Conservation (phyloP, 352 stramenopile species). For the Blastocystis sp. region DNA sequence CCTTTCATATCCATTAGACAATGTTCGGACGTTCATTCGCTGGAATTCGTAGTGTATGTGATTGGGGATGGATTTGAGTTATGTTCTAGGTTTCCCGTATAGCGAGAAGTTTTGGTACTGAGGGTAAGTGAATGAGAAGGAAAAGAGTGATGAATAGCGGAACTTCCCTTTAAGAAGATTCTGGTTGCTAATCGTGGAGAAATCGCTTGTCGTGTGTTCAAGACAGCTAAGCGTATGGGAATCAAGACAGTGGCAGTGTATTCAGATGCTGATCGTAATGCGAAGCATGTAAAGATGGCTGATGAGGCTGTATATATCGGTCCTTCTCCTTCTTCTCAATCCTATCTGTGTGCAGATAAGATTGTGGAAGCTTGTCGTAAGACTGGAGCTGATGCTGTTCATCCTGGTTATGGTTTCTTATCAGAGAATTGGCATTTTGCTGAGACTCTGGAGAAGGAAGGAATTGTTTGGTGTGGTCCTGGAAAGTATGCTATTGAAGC, state of each 20-base stretch:
- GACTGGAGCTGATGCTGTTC: slow-evolving; percentile 81
- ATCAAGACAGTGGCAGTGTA: slow-evolving; percentile 89
- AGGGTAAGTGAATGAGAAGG: not conserved
- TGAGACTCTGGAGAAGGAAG: slow-evolving; percentile 71
- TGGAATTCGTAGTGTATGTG: slow-evolving; percentile 15
- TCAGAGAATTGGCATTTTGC: slow-evolving; percentile 84
- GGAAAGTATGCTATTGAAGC: slow-evolving; percentile 75
- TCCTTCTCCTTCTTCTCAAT: slow-evolving; percentile 73
- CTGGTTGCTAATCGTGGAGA: slow-evolving; percentile 83
- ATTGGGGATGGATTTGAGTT: not conserved
- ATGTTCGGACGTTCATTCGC: slow-evolving; percentile 54
- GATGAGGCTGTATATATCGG: slow-evolving; percentile 74
- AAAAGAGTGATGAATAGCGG: not conserved
- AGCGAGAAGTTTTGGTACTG: not conserved
- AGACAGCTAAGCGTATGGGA: slow-evolving; percentile 76
- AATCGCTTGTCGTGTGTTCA: slow-evolving; percentile 84
- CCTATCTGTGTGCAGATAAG: slow-evolving; percentile 82
- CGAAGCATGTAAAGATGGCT: slow-evolving; percentile 73
- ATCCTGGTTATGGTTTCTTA: slow-evolving; percentile 89
- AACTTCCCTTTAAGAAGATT: slow-evolving; percentile 76
- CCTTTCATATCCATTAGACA: not conserved
- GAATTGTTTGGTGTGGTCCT: slow-evolving; percentile 82
- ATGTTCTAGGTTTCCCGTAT: not conserved
- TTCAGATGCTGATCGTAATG: slow-evolving; percentile 78
- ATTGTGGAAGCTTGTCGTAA: slow-evolving; percentile 77